These are phyloP conservation scores for Thecaphora thlaspeos DNA, from an alignment of 1,284 basidiomycete species.

Conservation along the genomic window DNA sequence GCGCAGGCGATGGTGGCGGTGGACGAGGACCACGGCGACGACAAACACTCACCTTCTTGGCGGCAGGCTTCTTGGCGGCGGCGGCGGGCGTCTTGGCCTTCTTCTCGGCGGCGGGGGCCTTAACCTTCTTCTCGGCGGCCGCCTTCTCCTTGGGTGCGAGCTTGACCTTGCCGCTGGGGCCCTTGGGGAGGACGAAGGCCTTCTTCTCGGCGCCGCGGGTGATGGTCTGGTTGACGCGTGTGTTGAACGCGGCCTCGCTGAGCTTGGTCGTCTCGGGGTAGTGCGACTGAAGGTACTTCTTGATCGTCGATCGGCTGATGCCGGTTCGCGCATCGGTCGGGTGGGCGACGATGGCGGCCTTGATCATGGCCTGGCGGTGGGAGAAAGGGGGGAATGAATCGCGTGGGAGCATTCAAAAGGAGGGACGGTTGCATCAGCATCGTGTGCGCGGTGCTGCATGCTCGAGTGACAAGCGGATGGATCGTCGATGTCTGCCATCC, in stretches of 20 bases:
- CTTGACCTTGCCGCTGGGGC: conserved; percentile 75
- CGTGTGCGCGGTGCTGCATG: no score
- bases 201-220: conserved; percentile 75
- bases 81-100: conserved; percentile 14
- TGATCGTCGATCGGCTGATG: conserved; percentile 86
- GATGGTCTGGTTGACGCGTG: conserved; percentile 79
- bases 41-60: conserved; percentile 38
- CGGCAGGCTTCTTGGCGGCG: conserved; percentile 45
- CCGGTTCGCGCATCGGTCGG: conserved; percentile 76
- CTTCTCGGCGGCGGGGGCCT: conserved; percentile 64
- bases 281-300: conserved; percentile 68
- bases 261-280: conserved; percentile 39
- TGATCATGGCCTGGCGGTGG: conserved; percentile 46
- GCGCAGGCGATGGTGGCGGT: conserved; percentile 3
- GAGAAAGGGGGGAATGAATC: neutral
- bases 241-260: conserved; percentile 67
- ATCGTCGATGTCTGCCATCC: neutral
- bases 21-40: conserved; percentile 2
- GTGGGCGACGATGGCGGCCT: conserved; percentile 75
- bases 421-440: neutral
- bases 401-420: neutral
- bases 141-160: conserved; percentile 65
- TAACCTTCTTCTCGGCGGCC: conserved; percentile 60
- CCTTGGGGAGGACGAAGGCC: conserved; percentile 81
- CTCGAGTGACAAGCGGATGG: neutral